Conservation (phyloP, 2,329 filamentous ascomycete genomes). For the Claviceps cyperi region DNA sequence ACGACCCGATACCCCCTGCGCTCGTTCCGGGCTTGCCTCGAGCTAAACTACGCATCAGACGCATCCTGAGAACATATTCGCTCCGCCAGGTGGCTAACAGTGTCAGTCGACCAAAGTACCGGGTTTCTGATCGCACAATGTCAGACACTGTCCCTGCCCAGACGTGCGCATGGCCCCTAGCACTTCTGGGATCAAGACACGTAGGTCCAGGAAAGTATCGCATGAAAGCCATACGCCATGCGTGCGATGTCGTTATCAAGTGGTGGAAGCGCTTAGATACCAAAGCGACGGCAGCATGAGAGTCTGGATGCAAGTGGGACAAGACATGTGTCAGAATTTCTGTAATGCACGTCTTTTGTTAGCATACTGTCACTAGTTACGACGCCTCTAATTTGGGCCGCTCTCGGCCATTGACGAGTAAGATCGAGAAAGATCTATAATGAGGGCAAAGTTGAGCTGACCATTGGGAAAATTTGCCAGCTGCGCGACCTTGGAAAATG, state of each 20-base stretch:
- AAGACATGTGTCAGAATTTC: slow-evolving; percentile 86
- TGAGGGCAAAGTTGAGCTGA: slow-evolving; percentile 25
- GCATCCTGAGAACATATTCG: slow-evolving; percentile 82
- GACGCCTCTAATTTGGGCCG: too few species aligned
- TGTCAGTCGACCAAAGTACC: slow-evolving; percentile 71
- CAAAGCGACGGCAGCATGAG: slow-evolving; percentile 66
- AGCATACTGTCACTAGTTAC: background rate
- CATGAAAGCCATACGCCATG: slow-evolving; percentile 85
- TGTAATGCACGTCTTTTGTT: slow-evolving; percentile 21
- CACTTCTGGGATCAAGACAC: slow-evolving; percentile 16
- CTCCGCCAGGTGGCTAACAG: slow-evolving; percentile 84
- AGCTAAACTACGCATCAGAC: slow-evolving; percentile 64
- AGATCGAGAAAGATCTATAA: too few species aligned
- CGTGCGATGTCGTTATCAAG: slow-evolving; percentile 79
- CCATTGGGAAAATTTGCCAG: slow-evolving; percentile 65
- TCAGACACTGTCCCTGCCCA: slow-evolving; percentile 35
- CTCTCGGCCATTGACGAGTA: too few species aligned
- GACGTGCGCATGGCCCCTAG: slow-evolving; percentile 21
- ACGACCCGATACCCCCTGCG: slow-evolving; percentile 34
- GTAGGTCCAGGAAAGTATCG: slow-evolving; percentile 73
- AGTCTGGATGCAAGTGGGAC: slow-evolving; percentile 76
- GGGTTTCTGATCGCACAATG: slow-evolving; percentile 53
- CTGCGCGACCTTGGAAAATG: slow-evolving; percentile 25
- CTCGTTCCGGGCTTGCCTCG: slow-evolving; percentile 63
- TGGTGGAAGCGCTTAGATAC: slow-evolving; percentile 80